Evolutionary conservation across 345 rosid species (phyloP).

Genomic region (Syzygium aromaticum): DNA sequence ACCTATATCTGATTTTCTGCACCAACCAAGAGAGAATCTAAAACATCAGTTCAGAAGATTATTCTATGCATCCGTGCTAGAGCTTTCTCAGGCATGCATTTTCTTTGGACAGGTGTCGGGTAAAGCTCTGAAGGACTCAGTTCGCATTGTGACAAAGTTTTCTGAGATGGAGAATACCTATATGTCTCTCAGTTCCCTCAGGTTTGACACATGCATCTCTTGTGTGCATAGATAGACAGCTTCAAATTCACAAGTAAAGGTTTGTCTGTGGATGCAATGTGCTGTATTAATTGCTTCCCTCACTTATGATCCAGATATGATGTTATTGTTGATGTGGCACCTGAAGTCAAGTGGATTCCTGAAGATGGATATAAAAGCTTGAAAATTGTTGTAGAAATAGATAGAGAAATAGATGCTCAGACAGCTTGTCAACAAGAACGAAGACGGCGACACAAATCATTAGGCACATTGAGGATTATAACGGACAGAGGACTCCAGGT

Average conservation of each 20-base stretch:
- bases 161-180: slow-evolving; percentile 75
- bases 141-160: slow-evolving; percentile 64
- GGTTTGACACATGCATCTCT: slow-evolving; percentile 17
- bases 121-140: slow-evolving; percentile 76
- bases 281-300: background rate
- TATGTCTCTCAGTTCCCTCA: slow-evolving; percentile 50
- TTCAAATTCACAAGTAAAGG: background rate
- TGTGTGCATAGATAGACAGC: background rate
- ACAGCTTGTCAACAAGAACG: slow-evolving; percentile 68
- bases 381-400: slow-evolving; percentile 87
- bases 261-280: background rate
- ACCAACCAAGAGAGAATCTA: background rate
- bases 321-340: slow-evolving; percentile 76
- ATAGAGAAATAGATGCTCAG: slow-evolving; percentile 67
- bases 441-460: slow-evolving; percentile 68
- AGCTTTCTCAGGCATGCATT: background rate
- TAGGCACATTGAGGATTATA: slow-evolving; percentile 58
- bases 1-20: background rate
- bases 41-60: background rate
- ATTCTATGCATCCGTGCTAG: background rate
- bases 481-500: slow-evolving; percentile 89
- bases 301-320: slow-evolving; percentile 54
- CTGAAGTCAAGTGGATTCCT: slow-evolving; percentile 79
- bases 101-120: slow-evolving; percentile 52
- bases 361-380: slow-evolving; percentile 74